Conservation (phyloP, 345 rosid species). For the Gossypium longicalyx region DNA sequence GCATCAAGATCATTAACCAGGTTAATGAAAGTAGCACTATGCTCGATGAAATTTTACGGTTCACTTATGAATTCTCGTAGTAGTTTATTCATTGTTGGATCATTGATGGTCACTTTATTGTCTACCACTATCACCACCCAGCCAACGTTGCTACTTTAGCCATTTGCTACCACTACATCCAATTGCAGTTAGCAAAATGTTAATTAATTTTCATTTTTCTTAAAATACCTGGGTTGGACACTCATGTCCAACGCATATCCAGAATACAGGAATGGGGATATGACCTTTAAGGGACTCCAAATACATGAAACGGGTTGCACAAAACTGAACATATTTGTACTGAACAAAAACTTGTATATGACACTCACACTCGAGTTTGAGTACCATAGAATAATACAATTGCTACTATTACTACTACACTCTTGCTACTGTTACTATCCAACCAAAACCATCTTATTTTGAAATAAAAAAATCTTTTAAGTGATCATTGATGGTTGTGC, state of each 20-base stretch:
- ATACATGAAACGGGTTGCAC: not conserved
- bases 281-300: not conserved
- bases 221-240: not conserved
- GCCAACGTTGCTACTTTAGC: not conserved
- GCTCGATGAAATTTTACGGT: not conserved
- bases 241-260: not conserved
- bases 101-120: not conserved
- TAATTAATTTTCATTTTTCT: not conserved
- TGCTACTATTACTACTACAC: not conserved
- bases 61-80: not conserved
- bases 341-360: not conserved
- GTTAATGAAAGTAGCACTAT: not conserved
- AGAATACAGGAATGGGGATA: not conserved
- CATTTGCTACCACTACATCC: not conserved
- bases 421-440: not conserved
- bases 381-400: not conserved
- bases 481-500: not conserved
- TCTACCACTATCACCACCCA: not conserved
- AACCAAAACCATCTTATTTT: not conserved
- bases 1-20: conserved; percentile 1
- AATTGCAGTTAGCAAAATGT: not conserved
- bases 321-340: not conserved
- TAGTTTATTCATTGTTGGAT: not conserved
- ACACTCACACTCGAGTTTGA: not conserved
- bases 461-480: not conserved